Evolutionary conservation across 2,329 filamentous ascomycete genomes (phyloP).

Genomic region (Xylaria sp.): DNA sequence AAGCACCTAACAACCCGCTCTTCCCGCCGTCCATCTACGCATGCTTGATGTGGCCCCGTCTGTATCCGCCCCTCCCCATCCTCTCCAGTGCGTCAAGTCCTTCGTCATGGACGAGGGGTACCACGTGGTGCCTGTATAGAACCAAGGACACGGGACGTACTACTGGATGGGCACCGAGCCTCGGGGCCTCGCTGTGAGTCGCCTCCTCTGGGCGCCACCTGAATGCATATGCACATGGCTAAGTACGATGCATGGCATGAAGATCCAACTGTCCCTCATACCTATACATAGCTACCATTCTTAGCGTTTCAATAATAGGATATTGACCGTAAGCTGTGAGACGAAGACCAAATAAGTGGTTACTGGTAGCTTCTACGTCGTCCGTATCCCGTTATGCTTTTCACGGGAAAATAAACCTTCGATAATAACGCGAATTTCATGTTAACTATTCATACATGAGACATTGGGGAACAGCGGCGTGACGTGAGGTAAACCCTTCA

Average conservation of each 20-base stretch:
- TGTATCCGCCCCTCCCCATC: conserved; percentile 13
- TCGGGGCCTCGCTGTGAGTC: neutral
- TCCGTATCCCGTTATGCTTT: neutral
- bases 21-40: conserved; percentile 3
- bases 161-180: neutral
- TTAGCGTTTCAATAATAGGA: neutral
- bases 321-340: neutral
- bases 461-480: neutral
- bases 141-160: neutral
- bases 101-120: conserved; percentile 12
- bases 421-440: neutral
- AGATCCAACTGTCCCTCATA: conserved; percentile 1
- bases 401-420: neutral
- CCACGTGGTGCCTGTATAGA: conserved; percentile 6
- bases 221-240: conserved; percentile 6
- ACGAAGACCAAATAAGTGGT: neutral
- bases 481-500: neutral
- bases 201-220: neutral
- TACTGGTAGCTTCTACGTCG: neutral
- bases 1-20: neutral
- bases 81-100: neutral
- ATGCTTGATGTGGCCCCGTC: conserved; percentile 4
- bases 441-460: neutral
- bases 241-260: conserved; percentile 4
- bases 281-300: neutral